These are phyloP conservation scores for Teratosphaeria gauchensis DNA, from an alignment of 2,329 filamentous ascomycete species.

Conservation along the genomic window DNA sequence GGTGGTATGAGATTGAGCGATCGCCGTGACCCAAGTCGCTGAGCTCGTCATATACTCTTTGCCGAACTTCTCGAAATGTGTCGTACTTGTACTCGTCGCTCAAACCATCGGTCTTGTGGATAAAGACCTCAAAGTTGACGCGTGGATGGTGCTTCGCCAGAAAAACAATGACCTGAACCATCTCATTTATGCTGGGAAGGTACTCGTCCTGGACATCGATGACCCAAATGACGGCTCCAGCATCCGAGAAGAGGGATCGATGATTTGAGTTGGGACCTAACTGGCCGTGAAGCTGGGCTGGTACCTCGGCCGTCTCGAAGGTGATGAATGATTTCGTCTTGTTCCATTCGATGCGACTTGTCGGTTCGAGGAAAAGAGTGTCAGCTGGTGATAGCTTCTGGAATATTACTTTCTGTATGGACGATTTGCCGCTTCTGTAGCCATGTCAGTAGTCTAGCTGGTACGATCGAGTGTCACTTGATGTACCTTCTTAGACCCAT, in stretches of 20 bases:
- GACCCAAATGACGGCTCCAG: conserved; percentile 94
- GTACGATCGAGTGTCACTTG: background rate
- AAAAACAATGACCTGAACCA: conserved; percentile 82
- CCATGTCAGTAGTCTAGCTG: conserved; percentile 2
- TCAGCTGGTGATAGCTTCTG: conserved; percentile 95
- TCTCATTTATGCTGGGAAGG: conserved; percentile 74
- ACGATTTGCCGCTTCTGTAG: conserved; percentile 87
- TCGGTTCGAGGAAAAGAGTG: conserved; percentile 91
- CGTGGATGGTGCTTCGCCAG: conserved; percentile 81
- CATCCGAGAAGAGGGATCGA: conserved; percentile 86
- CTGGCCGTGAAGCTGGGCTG: conserved; percentile 51
- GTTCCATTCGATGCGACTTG: conserved; percentile 86
- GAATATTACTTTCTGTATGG: conserved; percentile 97
- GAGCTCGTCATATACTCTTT: conserved; percentile 91
- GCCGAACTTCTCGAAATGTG: conserved; percentile 91
- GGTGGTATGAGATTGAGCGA: conserved; percentile 85
- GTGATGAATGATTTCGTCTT: conserved; percentile 98
- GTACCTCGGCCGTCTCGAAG: conserved; percentile 97
- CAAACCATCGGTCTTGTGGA: conserved; percentile 97
- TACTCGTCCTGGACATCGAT: conserved; percentile 99
- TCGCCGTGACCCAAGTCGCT: conserved; percentile 90
- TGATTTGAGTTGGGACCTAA: conserved; percentile 49
- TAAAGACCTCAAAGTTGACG: conserved; percentile 96
- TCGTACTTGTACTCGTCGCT: conserved; percentile 95
- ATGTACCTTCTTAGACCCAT: conserved; percentile 90